phyloP scores from a whole-genome alignment of 1,284 basidiomycete species.

The Ganoderma meredithae region DNA sequence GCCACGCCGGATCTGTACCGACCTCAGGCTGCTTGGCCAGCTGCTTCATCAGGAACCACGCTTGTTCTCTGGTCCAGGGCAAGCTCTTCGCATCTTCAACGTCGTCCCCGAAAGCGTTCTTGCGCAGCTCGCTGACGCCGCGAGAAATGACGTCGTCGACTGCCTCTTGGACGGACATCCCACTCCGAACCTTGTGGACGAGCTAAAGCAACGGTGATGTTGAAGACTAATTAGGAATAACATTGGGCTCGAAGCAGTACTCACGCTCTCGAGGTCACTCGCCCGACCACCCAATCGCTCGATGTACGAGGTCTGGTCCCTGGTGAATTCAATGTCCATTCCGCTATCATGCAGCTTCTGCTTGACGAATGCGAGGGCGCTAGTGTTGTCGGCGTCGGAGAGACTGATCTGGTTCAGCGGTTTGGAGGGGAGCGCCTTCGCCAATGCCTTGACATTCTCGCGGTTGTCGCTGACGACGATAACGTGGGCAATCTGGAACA shows the following conservation, averaged over 20 bases:
- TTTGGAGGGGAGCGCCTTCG: conserved; percentile 88
- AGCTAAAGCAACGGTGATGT: conserved; percentile 53
- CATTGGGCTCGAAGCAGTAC: conserved; percentile 39
- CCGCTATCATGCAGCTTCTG: conserved; percentile 78
- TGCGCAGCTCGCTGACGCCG: conserved; percentile 85
- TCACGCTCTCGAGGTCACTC: conserved; percentile 83
- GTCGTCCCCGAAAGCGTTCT: conserved; percentile 94
- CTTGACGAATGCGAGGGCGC: conserved; percentile 83
- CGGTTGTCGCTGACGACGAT: conserved; percentile 91
- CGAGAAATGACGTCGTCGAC: conserved; percentile 89
- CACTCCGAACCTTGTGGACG: conserved; percentile 85
- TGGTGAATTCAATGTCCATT: conserved; percentile 56
- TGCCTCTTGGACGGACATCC: conserved; percentile 78
- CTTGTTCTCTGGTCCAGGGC: conserved; percentile 89
- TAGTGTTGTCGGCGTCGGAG: conserved; percentile 85
- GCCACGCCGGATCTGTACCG: background rate
- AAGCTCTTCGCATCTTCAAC: conserved; percentile 84
- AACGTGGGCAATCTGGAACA: conserved; percentile 82
- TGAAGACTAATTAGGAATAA: background rate
- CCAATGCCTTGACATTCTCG: conserved; percentile 85
- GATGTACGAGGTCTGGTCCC: conserved; percentile 63
- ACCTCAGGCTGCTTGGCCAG: conserved; percentile 81
- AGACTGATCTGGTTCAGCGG: conserved; percentile 83
- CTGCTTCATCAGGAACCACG: conserved; percentile 84
- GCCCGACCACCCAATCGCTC: conserved; percentile 87